Percentiles rank a stretch among this genome's conserved stretches.
These are phyloP conservation scores for Phytophthora cryptogea DNA, from an alignment of 352 stramenopile species.

Conservation along the genomic window DNA sequence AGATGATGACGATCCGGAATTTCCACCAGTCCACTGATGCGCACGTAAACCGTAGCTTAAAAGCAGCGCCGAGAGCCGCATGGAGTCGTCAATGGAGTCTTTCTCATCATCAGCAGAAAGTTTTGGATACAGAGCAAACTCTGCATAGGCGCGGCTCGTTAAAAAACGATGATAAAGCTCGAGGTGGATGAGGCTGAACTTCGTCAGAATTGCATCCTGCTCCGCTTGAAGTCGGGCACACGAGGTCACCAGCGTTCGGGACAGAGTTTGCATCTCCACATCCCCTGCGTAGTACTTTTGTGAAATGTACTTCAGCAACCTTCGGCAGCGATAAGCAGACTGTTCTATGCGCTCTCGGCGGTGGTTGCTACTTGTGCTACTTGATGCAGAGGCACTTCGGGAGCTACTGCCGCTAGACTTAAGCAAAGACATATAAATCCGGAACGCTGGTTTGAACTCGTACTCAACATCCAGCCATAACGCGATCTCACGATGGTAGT, in stretches of 20 bases:
- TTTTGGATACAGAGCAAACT: constrained; percentile 83
- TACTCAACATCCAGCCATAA: constrained; percentile 89
- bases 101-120: constrained; percentile 56
- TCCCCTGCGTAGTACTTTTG: constrained; percentile 85
- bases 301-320: constrained; percentile 83
- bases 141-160: constrained; percentile 80
- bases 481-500: constrained; percentile 87
- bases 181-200: constrained; percentile 86
- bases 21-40: constrained; percentile 62
- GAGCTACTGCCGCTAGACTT: constrained; percentile 49
- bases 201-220: constrained; percentile 83
- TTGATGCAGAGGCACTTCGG: constrained; percentile 15
- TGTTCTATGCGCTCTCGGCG: constrained; percentile 67
- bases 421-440: constrained; percentile 65
- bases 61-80: constrained; percentile 68
- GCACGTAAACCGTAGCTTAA: constrained; percentile 83
- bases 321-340: constrained; percentile 62
- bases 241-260: constrained; percentile 67
- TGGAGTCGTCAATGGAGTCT: constrained; percentile 71
- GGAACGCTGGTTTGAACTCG: constrained; percentile 85
- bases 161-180: constrained; percentile 88
- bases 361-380: constrained; percentile 28
- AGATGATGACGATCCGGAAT: constrained; percentile 21
- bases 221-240: constrained; percentile 72
- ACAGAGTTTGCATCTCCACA: constrained; percentile 71